Percentiles rank a stretch among this genome's conserved stretches.
Evolutionary conservation across 768 basidiomycete species (phyloP).

Genomic region (Rhodotorula toruloides): DNA sequence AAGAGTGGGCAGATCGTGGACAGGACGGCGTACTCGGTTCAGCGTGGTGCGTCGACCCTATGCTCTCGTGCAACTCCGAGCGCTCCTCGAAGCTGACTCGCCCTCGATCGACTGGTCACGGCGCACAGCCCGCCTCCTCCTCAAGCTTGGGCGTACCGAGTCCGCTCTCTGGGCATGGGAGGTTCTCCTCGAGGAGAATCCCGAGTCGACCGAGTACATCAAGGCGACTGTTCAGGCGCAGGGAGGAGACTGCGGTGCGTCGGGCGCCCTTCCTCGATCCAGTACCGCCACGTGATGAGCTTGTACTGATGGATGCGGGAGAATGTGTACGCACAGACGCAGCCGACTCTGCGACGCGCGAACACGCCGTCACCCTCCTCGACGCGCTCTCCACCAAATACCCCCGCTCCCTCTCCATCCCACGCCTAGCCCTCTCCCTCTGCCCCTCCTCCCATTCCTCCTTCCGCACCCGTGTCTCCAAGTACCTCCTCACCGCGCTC

Average conservation of each 20-base stretch:
- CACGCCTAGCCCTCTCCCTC: conserved; percentile 66
- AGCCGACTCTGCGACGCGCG: conserved; percentile 51
- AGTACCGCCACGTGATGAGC: too few species aligned
- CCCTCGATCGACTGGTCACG: background rate
- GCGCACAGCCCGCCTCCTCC: conserved; percentile 69
- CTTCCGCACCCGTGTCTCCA: conserved; percentile 61
- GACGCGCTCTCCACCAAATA: conserved; percentile 59
- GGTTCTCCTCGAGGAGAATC: conserved; percentile 73
- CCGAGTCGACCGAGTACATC: conserved; percentile 78
- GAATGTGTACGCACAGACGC: conserved; percentile 9
- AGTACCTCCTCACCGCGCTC: conserved; percentile 66
- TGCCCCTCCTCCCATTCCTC: conserved; percentile 51
- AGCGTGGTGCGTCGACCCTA: conserved; percentile 21
- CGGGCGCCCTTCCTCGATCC: too few species aligned
- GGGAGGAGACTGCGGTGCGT: conserved; percentile 62
- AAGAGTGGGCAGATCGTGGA: conserved; percentile 55
- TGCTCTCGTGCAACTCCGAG: too few species aligned
- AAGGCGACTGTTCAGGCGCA: conserved; percentile 62
- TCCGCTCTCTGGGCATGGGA: conserved; percentile 79
- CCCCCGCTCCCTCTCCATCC: conserved; percentile 66
- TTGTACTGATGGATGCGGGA: background rate
- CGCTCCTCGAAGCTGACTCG: background rate
- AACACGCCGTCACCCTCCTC: conserved; percentile 58
- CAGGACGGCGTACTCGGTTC: conserved; percentile 56
- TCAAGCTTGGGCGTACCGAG: conserved; percentile 57